These are phyloP conservation scores for Boletus sp. DNA, from an alignment of 1,284 basidiomycete genomes.

Conservation along the genomic window DNA sequence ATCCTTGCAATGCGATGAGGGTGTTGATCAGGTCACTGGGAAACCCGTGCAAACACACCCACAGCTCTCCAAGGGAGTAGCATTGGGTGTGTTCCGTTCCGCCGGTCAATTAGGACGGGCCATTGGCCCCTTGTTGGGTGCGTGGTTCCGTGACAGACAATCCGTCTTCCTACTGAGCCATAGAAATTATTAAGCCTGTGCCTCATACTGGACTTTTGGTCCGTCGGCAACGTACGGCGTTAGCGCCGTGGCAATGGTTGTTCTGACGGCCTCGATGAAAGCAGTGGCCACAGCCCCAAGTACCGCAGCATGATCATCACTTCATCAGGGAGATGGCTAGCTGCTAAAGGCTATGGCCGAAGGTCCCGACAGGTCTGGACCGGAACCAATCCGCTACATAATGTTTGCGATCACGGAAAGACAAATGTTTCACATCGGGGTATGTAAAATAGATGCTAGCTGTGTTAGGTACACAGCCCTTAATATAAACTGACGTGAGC, in stretches of 20 bases:
- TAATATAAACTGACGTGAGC: conserved; percentile 6
- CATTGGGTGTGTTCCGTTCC: conserved; percentile 81
- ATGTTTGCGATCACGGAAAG: neutral
- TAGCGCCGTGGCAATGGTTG: conserved; percentile 62
- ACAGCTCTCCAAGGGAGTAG: conserved; percentile 76
- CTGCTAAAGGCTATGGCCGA: too few relatives aligned
- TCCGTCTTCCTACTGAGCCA: conserved; percentile 3
- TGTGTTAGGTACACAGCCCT: conserved; percentile 4
- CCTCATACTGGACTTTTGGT: conserved; percentile 83
- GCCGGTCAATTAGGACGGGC: conserved; percentile 87
- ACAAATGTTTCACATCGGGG: conserved; percentile 3
- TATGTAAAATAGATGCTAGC: neutral
- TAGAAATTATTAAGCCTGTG: conserved; percentile 53
- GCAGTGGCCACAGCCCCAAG: conserved; percentile 33
- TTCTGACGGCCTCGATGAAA: conserved; percentile 51
- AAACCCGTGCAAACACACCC: conserved; percentile 55
- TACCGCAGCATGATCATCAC: conserved; percentile 12
- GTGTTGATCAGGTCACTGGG: conserved; percentile 52
- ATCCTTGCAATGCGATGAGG: conserved; percentile 81
- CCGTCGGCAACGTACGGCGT: conserved; percentile 73
- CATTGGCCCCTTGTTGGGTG: conserved; percentile 81
- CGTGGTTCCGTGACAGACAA: conserved; percentile 21
- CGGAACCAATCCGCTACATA: too few relatives aligned
- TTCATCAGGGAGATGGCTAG: too few relatives aligned
- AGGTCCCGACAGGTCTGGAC: too few relatives aligned